Percentiles rank a stretch among this genome's conserved stretches.
Evolutionary conservation across 148 eudicot species (phyloP).

Genomic region (Nepenthes gracilis): DNA sequence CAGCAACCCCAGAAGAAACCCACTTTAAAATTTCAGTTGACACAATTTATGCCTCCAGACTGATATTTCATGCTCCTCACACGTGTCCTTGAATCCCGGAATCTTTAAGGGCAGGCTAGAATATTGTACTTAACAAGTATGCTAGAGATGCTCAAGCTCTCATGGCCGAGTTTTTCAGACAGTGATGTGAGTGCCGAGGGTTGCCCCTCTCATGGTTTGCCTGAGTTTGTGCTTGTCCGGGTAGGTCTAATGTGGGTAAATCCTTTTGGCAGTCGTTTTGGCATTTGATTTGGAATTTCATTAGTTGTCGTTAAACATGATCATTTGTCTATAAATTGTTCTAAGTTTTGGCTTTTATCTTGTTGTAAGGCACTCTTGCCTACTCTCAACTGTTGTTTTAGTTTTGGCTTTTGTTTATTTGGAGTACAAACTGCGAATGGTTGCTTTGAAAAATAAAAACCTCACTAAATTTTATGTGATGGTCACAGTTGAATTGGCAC

Average conservation of each 20-base stretch:
- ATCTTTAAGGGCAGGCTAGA: conserved; percentile 66
- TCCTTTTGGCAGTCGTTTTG: conserved; percentile 18
- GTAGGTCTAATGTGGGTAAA: conserved; percentile 94
- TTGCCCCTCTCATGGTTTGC: conserved; percentile 72
- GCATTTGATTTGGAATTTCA: no score
- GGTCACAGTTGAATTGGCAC: no score
- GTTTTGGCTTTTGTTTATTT: no score
- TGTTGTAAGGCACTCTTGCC: no score
- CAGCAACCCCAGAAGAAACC: conserved; percentile 15
- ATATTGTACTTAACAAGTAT: conserved; percentile 85
- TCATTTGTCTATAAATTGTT: no score
- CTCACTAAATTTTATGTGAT: no score
- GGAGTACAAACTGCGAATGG: no score
- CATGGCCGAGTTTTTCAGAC: conserved; percentile 75
- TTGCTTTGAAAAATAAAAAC: no score
- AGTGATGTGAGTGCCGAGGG: conserved; percentile 71
- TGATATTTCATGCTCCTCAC: conserved; percentile 23
- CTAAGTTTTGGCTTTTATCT: no score
- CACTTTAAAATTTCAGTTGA: conserved; percentile 31
- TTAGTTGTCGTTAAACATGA: no score
- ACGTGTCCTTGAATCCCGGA: conserved; percentile 25
- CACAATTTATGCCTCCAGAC: conserved; percentile 85
- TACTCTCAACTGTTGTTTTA: no score
- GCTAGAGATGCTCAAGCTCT: conserved; percentile 55
- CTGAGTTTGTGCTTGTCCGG: conserved; percentile 93